These are phyloP conservation scores for Wickerhamomyces bisporus DNA, from an alignment of 805 yeast genomes.

Conservation along the genomic window DNA sequence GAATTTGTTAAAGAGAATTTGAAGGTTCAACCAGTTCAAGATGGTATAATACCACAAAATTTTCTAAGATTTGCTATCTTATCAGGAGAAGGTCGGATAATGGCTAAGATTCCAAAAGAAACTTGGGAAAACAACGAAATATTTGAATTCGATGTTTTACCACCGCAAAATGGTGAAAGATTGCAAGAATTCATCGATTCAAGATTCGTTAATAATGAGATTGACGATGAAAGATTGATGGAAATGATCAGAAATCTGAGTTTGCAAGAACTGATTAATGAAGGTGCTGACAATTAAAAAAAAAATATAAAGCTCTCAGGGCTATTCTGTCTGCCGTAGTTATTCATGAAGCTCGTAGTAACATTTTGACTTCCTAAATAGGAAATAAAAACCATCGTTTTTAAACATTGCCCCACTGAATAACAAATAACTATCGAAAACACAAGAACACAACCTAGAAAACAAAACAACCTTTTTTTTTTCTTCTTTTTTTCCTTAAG, in stretches of 20 bases:
- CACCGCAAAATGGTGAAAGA: constrained; percentile 45
- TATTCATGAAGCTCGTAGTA: too few relatives aligned
- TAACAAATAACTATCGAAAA: too few relatives aligned
- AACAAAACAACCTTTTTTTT: too few relatives aligned
- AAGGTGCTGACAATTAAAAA: background rate
- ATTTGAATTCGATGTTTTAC: constrained; percentile 67
- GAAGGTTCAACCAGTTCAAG: constrained; percentile 13
- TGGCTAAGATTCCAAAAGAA: constrained; percentile 61
- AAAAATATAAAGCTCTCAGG: background rate
- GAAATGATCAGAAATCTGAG: constrained; percentile 24
- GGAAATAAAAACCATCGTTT: too few relatives aligned
- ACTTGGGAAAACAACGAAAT: constrained; percentile 60
- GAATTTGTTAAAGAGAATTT: constrained; percentile 15
- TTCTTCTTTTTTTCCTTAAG: too few relatives aligned
- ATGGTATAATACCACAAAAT: constrained; percentile 46
- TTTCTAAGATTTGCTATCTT: constrained; percentile 62
- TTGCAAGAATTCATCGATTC: constrained; percentile 30
- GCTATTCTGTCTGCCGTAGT: background rate
- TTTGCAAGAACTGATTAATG: constrained; percentile 17
- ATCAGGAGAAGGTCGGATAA: constrained; percentile 64
- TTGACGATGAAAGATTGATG: constrained; percentile 21
- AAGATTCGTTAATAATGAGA: constrained; percentile 18
- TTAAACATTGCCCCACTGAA: too few relatives aligned
- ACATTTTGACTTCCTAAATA: too few relatives aligned
- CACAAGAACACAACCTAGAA: too few relatives aligned